phyloP scores from a whole-genome alignment of 2,329 filamentous ascomycete genomes.

The Paecilomyces sp. region DNA sequence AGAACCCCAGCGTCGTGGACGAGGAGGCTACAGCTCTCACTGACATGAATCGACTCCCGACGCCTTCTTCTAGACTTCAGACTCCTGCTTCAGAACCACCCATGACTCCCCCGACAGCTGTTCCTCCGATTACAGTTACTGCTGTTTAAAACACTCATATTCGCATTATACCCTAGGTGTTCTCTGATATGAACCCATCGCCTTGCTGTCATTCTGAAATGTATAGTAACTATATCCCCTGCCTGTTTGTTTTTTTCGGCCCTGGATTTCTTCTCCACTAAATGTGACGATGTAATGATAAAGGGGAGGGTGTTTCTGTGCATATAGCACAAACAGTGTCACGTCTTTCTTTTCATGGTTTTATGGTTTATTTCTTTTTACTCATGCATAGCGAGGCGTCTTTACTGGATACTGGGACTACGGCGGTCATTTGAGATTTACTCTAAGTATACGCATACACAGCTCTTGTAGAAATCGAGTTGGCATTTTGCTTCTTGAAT shows the following conservation, averaged over 20 bases:
- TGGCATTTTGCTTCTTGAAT: background rate
- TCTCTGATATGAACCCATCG: background rate
- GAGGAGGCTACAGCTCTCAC: constrained; percentile 11
- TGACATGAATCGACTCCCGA: constrained; percentile 5
- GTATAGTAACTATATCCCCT: background rate
- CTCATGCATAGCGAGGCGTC: background rate
- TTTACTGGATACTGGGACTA: background rate
- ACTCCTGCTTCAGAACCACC: constrained; percentile 2
- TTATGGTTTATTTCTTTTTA: background rate
- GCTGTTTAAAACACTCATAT: constrained; percentile 2
- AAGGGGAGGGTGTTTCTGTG: background rate
- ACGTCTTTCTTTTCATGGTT: background rate
- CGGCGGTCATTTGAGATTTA: background rate
- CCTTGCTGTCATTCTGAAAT: background rate
- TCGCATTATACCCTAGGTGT: background rate
- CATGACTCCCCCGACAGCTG: constrained; percentile 10
- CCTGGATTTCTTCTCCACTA: background rate
- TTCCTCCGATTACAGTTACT: constrained; percentile 35
- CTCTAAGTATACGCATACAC: background rate
- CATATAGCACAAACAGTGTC: background rate
- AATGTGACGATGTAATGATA: background rate
- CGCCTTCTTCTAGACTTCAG: constrained; percentile 8
- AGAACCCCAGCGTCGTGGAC: constrained; percentile 6
- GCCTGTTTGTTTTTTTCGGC: background rate
- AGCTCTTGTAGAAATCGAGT: background rate